Base-by-base conservation (phyloP, 2,329 filamentous ascomycete species). In the Catunica adiposa region DNA sequence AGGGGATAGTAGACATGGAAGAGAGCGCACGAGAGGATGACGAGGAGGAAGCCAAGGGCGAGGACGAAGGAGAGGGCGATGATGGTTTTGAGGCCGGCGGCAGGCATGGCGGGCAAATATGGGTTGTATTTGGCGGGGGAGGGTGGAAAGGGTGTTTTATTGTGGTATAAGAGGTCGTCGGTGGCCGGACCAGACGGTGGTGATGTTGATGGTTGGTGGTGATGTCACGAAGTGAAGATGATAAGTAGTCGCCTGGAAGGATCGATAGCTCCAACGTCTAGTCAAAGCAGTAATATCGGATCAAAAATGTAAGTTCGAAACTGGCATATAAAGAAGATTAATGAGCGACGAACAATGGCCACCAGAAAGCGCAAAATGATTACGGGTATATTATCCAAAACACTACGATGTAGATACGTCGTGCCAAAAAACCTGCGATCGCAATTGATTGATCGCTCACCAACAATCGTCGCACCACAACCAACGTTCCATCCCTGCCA, bases 41-140 rank as follows among this genome's bases (percentile, higher is more conserved):
- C 92, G 63, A 98, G 88, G 64, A 98, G 86, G 74, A 98, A 98
- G 64, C 92, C 92, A 65, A 98, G 92, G 63, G 92, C 92, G 62
- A 98, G 88, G 68, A 98, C 92, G 73, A 98, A 98, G 67, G 92
- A 97, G 63, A 98, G 86, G 61, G 87, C 88, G 70, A 98, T 98
- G 72, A 98, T 98, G 63, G 92, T 98, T 74, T 96, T 97, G 66
- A 98, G 83, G 68, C 92, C 92, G 64, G 92, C 89, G 75, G 86
- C 79, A 73, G 77, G 69, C 77, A 80, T 54, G 7, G 20, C 54
- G 50, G 50, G 50, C 34, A 3, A 14, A 25, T 50, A n/a, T 7
- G 22, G 22, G 11, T 14, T n/a, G 23, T 14, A 52, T 8, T 20
- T 52, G 29, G 3, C 9, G n/a, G 29, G 7, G n/a, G 38, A 46